Base-by-base conservation (phyloP, 345 rosid genomes). In the Salix purpurea region DNA sequence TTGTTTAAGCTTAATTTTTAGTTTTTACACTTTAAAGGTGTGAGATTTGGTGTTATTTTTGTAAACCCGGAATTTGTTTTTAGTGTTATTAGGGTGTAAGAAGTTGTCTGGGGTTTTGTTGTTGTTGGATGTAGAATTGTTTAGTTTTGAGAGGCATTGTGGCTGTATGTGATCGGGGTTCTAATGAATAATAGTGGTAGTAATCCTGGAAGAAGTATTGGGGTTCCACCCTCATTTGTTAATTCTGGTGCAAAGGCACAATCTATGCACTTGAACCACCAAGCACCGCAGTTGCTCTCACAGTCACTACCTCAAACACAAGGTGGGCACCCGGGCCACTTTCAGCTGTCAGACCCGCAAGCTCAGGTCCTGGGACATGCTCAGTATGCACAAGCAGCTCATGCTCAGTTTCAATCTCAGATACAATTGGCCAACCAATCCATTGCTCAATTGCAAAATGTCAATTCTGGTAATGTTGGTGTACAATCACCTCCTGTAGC, bases 281-380 rank as follows among this genome's bases (percentile, higher is more conserved):
- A 81, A 65, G 12, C 77, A 34, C 15, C 86, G 21, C 85, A 81
- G 40, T 77, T 82, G 60, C 74, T 67, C 6, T 78, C 87, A 12
- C 86, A 76, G 72, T 42, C 88, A 28, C 82, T 82, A 48, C 70
- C 85, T 74, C 89, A 86, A 28, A 24, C 77, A 23, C 87, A 76
- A 48, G 84, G 80, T 34, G 87, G 74, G 32, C 44, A 85, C 75
- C 87, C 88, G 0, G 91, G 89, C 11, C 91, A 88, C 80, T 85
- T 88, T 81, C 86, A 84, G 75, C 77, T 86, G 74, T 83, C 89
- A 26, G 91, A 88, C 65, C 87, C 91, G 1, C 88, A 85, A 62
- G 80, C 78, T 13, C 86, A 83, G 44, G 76, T 79, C 39, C 70
- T 81, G 44, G 84, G 85, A 12, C 84, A 81, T 46, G 69, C 83